Evolutionary conservation across 176 grass and related monocot genomes (phyloP).

Genomic region (Alloteropsis semialata): DNA sequence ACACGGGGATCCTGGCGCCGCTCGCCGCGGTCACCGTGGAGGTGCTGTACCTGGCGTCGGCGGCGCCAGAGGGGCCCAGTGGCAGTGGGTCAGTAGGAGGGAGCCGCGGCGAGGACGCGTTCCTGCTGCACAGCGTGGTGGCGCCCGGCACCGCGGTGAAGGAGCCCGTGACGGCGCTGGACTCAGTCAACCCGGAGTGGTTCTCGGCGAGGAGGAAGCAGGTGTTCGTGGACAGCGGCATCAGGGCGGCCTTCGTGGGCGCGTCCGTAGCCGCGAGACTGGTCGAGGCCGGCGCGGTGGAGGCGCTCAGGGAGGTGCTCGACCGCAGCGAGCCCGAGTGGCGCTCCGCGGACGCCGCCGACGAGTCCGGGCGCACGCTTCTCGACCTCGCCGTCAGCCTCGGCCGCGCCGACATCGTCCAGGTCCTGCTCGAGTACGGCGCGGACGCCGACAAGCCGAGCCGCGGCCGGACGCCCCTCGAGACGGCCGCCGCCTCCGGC

Average conservation of each 20-base stretch:
- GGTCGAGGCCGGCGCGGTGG: constrained; percentile 40
- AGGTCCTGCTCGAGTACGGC: constrained; percentile 73
- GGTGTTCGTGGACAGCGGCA: constrained; percentile 69
- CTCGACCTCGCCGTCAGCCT: constrained; percentile 57
- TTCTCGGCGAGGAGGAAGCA: constrained; percentile 76
- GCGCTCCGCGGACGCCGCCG: constrained; percentile 41
- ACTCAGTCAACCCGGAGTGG: constrained; percentile 64
- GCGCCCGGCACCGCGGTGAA: constrained; percentile 46
- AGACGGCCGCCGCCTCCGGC: constrained; percentile 48
- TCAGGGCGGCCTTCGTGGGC: constrained; percentile 57
- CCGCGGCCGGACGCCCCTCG: constrained; percentile 45
- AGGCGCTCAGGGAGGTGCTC: constrained; percentile 58
- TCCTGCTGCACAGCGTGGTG: constrained; percentile 79
- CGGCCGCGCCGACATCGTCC: constrained; percentile 63
- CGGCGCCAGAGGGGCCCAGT: constrained; percentile 2
- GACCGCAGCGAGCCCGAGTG: constrained; percentile 66
- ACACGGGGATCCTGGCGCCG: constrained; percentile 63
- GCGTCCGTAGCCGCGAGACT: constrained; percentile 46
- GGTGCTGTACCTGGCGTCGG: constrained; percentile 35
- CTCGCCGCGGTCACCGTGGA: constrained; percentile 55
- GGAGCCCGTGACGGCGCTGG: constrained; percentile 35
- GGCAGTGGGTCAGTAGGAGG: not conserved
- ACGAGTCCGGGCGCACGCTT: constrained; percentile 53
- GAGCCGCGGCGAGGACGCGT: constrained; percentile 47
- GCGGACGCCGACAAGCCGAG: constrained; percentile 61